A percentile compares a stretch with the other conserved stretches of the same genome.
Evolutionary conservation across 2,329 filamentous ascomycete species (phyloP).

Genomic region (Neobulgaria alba): DNA sequence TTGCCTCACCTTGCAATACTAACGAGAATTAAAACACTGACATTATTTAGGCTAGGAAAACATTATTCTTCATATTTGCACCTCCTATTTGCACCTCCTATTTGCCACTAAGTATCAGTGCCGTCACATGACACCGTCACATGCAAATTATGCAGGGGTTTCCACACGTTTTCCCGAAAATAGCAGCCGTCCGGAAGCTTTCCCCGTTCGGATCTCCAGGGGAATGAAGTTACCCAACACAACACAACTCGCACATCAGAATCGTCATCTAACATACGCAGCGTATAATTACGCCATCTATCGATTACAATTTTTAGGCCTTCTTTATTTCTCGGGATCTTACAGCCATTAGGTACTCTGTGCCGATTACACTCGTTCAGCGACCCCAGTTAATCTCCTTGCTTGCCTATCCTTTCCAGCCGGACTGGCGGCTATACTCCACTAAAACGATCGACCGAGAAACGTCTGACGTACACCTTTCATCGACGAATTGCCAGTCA

Average conservation of each 20-base stretch:
- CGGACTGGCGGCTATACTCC: slow-evolving; percentile 12
- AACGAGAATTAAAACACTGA: too few species aligned
- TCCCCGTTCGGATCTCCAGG: background rate
- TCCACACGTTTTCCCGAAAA: too few species aligned
- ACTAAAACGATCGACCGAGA: background rate
- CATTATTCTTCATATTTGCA: too few species aligned
- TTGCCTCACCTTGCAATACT: too few species aligned
- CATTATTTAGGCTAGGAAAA: too few species aligned
- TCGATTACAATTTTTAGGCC: background rate
- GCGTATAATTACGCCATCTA: background rate
- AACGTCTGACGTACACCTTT: background rate
- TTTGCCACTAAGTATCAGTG: too few species aligned
- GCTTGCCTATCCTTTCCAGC: slow-evolving; percentile 1
- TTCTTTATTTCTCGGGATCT: background rate
- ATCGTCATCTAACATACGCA: background rate
- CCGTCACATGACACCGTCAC: too few species aligned
- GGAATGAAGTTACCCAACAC: background rate
- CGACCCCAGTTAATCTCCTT: too few species aligned
- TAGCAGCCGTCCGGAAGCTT: too few species aligned
- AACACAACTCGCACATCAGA: background rate
- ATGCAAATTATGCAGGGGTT: too few species aligned
- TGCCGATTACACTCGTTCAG: slow-evolving; percentile 47
- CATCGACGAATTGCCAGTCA: background rate
- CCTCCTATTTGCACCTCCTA: too few species aligned
- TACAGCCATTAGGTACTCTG: slow-evolving; percentile 34